Percentiles rank a stretch among this genome's conserved stretches.
These are phyloP conservation scores for Chaetomium globosum DNA, from an alignment of 2,329 filamentous ascomycete species.

Conservation along the genomic window DNA sequence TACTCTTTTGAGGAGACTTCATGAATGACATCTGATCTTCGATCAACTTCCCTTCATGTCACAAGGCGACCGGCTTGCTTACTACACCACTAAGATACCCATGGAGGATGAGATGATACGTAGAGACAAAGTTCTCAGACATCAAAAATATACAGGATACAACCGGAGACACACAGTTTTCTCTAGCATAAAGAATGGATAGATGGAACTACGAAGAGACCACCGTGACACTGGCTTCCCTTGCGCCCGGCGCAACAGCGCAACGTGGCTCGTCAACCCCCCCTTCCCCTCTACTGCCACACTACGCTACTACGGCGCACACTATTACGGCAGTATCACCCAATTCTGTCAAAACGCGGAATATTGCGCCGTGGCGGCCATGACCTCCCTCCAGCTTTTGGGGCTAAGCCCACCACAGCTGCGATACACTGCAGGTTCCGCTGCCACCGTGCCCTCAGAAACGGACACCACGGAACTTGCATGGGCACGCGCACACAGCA, in stretches of 20 bases:
- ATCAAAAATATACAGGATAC: neutral
- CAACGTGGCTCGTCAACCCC: slow-evolving; percentile 7
- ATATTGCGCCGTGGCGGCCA: neutral
- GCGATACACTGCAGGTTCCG: neutral
- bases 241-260: neutral
- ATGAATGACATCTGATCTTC: slow-evolving; percentile 6
- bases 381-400: neutral
- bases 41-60: neutral
- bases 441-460: neutral
- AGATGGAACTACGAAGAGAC: neutral
- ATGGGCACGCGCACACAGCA: neutral
- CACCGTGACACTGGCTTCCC: neutral
- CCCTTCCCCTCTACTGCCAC: neutral
- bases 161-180: neutral
- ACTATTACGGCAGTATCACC: neutral
- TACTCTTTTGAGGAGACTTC: slow-evolving; percentile 50
- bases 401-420: neutral
- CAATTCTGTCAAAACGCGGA: neutral
- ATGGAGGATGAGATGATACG: slow-evolving; percentile 10
- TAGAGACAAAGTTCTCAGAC: neutral
- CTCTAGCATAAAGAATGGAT: neutral
- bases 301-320: neutral
- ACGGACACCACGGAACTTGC: neutral
- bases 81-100: slow-evolving; percentile 11
- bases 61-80: neutral